phyloP scores from a whole-genome alignment of 805 yeast genomes.

The Starmerella cellae region DNA sequence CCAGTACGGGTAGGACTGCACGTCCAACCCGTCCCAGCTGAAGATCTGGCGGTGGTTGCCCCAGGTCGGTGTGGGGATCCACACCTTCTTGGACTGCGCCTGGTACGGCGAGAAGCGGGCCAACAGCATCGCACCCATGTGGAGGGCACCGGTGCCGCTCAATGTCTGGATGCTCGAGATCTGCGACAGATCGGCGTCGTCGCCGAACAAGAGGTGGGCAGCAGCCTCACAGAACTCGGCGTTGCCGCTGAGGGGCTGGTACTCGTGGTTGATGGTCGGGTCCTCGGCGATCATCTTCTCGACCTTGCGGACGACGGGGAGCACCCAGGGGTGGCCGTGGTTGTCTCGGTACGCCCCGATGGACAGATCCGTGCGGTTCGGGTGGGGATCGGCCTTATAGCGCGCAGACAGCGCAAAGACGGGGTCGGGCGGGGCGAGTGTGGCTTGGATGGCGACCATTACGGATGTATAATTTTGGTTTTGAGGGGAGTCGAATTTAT shows the following conservation, averaged over 20 bases:
- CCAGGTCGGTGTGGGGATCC: slow-evolving; percentile 91
- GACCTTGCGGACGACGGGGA: slow-evolving; percentile 65
- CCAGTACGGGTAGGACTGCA: slow-evolving; percentile 77
- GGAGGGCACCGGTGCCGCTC: slow-evolving; percentile 86
- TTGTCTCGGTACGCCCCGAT: slow-evolving; percentile 92
- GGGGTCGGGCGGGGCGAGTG: slow-evolving; percentile 62
- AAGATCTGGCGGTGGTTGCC: slow-evolving; percentile 87
- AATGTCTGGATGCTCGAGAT: slow-evolving; percentile 57
- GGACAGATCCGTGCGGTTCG: slow-evolving; percentile 44
- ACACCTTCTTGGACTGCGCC: slow-evolving; percentile 34
- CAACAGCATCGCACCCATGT: slow-evolving; percentile 65
- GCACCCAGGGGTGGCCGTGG: slow-evolving; percentile 75
- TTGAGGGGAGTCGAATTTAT: too few species aligned
- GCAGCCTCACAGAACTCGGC: slow-evolving; percentile 52
- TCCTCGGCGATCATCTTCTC: slow-evolving; percentile 31
- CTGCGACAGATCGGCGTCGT: slow-evolving; percentile 42
- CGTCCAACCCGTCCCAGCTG: slow-evolving; percentile 50
- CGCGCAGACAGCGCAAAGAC: slow-evolving; percentile 49
- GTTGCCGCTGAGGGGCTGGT: slow-evolving; percentile 74
- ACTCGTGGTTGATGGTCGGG: slow-evolving; percentile 59
- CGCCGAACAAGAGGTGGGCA: slow-evolving; percentile 57
- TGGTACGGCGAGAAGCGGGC: slow-evolving; percentile 35
- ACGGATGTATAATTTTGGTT: too few species aligned
- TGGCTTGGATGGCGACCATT: slow-evolving; percentile 19
- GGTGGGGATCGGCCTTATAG: slow-evolving; percentile 30